These are phyloP conservation scores for Cryomyces antarcticus DNA, from an alignment of 495 filamentous ascomycete genomes.

Conservation along the genomic window DNA sequence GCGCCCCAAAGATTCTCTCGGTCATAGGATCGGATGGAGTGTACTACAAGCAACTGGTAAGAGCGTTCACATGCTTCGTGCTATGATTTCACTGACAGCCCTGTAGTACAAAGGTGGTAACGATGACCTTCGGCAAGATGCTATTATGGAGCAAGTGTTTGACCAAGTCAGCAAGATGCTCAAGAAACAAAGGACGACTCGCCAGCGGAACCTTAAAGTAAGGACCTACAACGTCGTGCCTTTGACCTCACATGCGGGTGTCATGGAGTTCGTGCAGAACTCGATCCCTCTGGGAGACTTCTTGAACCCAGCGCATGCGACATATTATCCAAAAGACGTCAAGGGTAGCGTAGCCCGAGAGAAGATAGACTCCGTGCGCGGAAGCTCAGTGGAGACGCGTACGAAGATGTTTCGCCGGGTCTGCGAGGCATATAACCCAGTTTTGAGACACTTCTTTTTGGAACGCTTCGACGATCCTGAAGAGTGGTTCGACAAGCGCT, in stretches of 20 bases:
- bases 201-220: conserved; percentile 72
- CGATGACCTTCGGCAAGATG: conserved; percentile 93
- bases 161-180: conserved; percentile 82
- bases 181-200: conserved; percentile 62
- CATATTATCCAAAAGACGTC: conserved; percentile 68
- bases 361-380: conserved; percentile 50
- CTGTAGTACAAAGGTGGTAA: conserved; percentile 70
- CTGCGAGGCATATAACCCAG: conserved; percentile 65
- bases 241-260: conserved; percentile 60
- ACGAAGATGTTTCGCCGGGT: conserved; percentile 54
- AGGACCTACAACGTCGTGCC: conserved; percentile 93
- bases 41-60: conserved; percentile 65
- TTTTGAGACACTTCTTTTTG: conserved; percentile 95
- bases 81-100: neutral
- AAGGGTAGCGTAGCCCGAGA: conserved; percentile 56
- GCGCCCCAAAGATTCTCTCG: conserved; percentile 78
- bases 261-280: conserved; percentile 91
- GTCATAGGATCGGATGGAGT: conserved; percentile 54
- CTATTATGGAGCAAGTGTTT: conserved; percentile 99
- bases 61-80: conserved; percentile 6
- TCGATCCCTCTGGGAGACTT: conserved; percentile 82
- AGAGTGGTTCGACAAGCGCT: conserved; percentile 75
- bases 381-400: conserved; percentile 43
- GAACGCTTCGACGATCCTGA: conserved; percentile 86
- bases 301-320: conserved; percentile 72